Evolutionary conservation across 2,329 filamentous ascomycete species (phyloP).

Genomic region (Calonectria pauciramosa): DNA sequence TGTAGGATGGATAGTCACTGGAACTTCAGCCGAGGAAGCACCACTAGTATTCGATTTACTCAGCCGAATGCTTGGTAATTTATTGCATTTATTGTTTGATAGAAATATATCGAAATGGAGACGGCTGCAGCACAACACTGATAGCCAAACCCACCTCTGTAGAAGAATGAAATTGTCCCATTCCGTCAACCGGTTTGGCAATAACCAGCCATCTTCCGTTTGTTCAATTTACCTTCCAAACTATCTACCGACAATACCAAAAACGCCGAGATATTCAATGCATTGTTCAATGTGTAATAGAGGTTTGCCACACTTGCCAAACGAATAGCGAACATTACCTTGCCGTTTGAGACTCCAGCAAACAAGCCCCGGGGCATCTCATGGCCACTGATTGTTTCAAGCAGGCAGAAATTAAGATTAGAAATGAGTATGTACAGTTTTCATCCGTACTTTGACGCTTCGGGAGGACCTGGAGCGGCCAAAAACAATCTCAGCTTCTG

Average conservation of each 20-base stretch:
- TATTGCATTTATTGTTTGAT: no score
- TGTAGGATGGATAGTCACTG: no score
- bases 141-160: no score
- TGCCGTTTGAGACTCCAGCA: not conserved
- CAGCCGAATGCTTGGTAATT: no score
- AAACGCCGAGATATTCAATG: not conserved
- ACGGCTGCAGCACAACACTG: no score
- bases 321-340: not conserved
- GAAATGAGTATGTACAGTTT: not conserved
- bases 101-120: no score
- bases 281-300: not conserved
- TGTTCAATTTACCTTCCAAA: not conserved
- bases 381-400: not conserved
- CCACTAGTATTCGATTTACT: no score
- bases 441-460: not conserved
- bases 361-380: not conserved
- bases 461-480: conserved; percentile 4
- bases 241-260: not conserved
- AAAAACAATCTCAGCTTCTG: conserved; percentile 58
- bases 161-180: no score
- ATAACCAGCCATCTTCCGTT: no score
- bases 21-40: no score
- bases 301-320: not conserved
- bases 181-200: no score
- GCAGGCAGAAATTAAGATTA: not conserved